These are phyloP conservation scores for Eutypa lata DNA, from an alignment of 2,329 filamentous ascomycete species.

Conservation along the genomic window DNA sequence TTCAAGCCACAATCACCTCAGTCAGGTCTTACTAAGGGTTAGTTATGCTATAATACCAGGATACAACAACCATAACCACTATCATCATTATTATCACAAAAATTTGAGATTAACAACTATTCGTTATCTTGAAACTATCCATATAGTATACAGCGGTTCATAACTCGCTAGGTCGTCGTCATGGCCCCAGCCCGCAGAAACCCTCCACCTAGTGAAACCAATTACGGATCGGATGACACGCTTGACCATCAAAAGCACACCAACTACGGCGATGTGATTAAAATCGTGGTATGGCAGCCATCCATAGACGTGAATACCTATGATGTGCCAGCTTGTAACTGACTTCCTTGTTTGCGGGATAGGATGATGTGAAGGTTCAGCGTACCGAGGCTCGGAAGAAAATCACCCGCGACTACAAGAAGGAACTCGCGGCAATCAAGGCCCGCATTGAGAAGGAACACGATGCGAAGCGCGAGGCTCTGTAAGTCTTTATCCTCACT, in stretches of 20 bases:
- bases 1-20: too few relatives aligned
- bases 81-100: too few relatives aligned
- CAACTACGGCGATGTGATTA: not conserved
- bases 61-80: too few relatives aligned
- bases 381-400: not conserved
- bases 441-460: not conserved
- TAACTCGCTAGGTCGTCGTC: not conserved
- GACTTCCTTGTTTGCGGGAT: not conserved
- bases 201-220: not conserved
- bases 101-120: too few relatives aligned
- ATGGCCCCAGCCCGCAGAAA: not conserved
- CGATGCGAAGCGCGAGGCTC: not conserved
- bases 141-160: not conserved
- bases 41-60: too few relatives aligned
- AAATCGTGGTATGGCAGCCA: not conserved
- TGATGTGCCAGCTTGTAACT: not conserved
- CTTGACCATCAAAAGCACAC: not conserved
- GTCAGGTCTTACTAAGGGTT: too few relatives aligned
- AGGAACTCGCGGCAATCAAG: not conserved
- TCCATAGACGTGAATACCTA: not conserved
- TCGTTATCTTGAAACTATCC: too few relatives aligned
- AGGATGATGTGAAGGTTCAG: not conserved
- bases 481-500: not conserved
- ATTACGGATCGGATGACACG: not conserved
- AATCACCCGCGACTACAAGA: not conserved